A percentile compares a stretch with the other conserved stretches of the same genome.
These are phyloP conservation scores for Lobosporangium transversale DNA, from an alignment of 192 early-diverging fungal species.

Conservation along the genomic window DNA sequence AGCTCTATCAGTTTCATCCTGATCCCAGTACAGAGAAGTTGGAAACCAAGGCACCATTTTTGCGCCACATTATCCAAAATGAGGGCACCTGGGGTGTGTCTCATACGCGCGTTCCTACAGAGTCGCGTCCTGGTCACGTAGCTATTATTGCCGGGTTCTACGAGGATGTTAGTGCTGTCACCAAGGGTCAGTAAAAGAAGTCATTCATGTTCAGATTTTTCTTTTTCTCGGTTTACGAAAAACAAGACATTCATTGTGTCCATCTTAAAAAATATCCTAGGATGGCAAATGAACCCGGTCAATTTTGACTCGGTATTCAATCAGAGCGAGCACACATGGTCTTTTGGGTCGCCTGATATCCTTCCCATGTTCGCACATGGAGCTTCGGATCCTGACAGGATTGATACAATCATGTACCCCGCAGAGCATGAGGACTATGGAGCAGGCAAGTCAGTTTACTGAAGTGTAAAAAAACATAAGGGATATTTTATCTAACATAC, in stretches of 20 bases:
- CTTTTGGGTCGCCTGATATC: constrained; percentile 97
- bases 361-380: constrained; percentile 96
- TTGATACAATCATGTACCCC: constrained; percentile 94
- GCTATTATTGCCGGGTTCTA: constrained; percentile 98
- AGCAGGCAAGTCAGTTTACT: constrained; percentile 54
- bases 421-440: constrained; percentile 91
- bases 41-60: constrained; percentile 66
- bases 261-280: constrained; percentile 36
- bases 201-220: too few relatives aligned
- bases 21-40: constrained; percentile 53
- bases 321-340: constrained; percentile 93
- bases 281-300: constrained; percentile 97
- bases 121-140: constrained; percentile 96
- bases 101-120: constrained; percentile 94
- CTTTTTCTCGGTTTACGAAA: not conserved
- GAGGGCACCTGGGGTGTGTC: constrained; percentile 84
- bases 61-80: constrained; percentile 65
- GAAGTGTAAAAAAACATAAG: too few relatives aligned
- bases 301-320: constrained; percentile 98
- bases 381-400: constrained; percentile 77
- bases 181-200: constrained; percentile 70
- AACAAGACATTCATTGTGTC: not conserved
- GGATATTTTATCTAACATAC: too few relatives aligned
- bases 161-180: constrained; percentile 98
- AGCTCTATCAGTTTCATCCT: constrained; percentile 82